Base-by-base conservation (phyloP, 106 monocot genomes). In the Allium sativum region DNA sequence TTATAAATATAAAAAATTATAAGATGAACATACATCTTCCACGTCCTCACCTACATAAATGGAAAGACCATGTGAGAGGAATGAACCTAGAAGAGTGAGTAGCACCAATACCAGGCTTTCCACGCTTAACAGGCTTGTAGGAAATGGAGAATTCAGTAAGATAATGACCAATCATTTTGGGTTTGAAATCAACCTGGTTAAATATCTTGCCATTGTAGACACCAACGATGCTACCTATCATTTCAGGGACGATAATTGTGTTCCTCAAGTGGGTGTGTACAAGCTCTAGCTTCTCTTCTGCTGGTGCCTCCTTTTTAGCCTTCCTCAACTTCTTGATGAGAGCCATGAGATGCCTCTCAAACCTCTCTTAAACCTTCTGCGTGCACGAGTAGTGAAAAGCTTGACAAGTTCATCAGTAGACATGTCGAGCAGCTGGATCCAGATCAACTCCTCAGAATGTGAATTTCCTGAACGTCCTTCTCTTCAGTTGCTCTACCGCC, bases 381-480 rank as follows among this genome's bases (percentile, higher is more conserved):
- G 75, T 8, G 91, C 86, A 31, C 91, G 76, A 40, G 86, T 82
- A 10, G 55, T 65, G 61, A 91, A 86, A 48, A 91, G 82, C 72
- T 83, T 86, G 64, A 86, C 90, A 53, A 91, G 77, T 64, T 86
- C 86, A 42, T 86, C 80, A 22, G 86, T 80, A 15, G 77, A 74
- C 86, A 91, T 91, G 80, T 86, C 91, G 18, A 86, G 83, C 42
- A 91, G 77, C 42, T 70, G 73, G n/a, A 44, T 91, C 91, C 44
- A 91, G 80, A 45, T 86, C 86, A 18, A 86, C 86, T 6, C 86
- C 86, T 11, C 83, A 56, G 91, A 73, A 91, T 59, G 71, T 72
- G 73, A 80, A 86, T 73, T 86, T 86, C 72, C 79, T 64, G 75
- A 91, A 91, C 59, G 83, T 83, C 75, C 82, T 80, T 80, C 73